These are phyloP conservation scores for Stenogyne calaminthoides DNA, from an alignment of 305 asterid genomes.

Conservation along the genomic window DNA sequence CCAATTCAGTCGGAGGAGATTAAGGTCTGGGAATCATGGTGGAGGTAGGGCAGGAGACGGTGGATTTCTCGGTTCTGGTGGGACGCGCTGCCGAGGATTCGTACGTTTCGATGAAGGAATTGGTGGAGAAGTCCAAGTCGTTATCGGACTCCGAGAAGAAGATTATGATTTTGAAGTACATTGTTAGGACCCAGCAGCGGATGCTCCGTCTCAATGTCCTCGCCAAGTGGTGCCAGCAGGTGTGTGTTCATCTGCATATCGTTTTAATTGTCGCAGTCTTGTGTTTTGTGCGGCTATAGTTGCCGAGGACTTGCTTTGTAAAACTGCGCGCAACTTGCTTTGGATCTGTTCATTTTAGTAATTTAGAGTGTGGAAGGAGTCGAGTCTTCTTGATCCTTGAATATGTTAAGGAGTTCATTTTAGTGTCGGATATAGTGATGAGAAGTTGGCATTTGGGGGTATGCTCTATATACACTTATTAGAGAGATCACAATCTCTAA, in stretches of 20 bases:
- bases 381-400: slow-evolving; percentile 13
- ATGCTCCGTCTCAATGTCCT: slow-evolving; percentile 98
- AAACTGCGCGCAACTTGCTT: slow-evolving; percentile 13
- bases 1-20: slow-evolving; percentile 27
- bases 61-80: slow-evolving; percentile 81
- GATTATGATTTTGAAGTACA: slow-evolving; percentile 82
- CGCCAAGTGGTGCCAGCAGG: slow-evolving; percentile 99
- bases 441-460: slow-evolving; percentile 1
- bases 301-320: slow-evolving; percentile 17
- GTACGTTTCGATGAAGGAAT: slow-evolving; percentile 63
- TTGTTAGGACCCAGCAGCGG: slow-evolving; percentile 95
- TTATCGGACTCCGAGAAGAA: slow-evolving; percentile 85
- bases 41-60: slow-evolving; percentile 84
- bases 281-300: neutral
- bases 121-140: slow-evolving; percentile 84
- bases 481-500: neutral
- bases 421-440: slow-evolving; percentile 22
- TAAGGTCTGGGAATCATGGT: slow-evolving; percentile 48
- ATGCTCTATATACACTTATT: neutral
- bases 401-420: slow-evolving; percentile 9
- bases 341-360: slow-evolving; percentile 27
- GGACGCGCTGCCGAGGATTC: slow-evolving; percentile 86
- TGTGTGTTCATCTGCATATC: slow-evolving; percentile 38
- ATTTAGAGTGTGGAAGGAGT: slow-evolving; percentile 11
- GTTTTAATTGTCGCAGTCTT: neutral